Conservation (phyloP, 179 eudicot genomes). For the Silene coronaria region DNA sequence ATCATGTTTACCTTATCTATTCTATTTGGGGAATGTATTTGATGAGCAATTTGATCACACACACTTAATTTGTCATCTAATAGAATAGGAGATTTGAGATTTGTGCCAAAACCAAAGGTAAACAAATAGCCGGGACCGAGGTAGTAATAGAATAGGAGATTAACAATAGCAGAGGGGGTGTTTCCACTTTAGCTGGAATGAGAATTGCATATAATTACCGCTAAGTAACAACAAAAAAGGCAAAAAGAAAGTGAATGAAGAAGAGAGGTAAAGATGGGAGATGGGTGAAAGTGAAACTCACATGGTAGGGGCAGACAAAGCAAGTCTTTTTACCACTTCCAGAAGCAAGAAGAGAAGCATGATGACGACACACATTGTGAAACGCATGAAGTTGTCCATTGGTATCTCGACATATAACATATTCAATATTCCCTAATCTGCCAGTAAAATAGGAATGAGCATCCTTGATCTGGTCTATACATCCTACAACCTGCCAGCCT, state of each 20-base stretch:
- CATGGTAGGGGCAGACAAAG: constrained; percentile 96
- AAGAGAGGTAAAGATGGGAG: not conserved
- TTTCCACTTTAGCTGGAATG: too few species aligned
- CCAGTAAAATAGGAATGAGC: constrained; percentile 72
- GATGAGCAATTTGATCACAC: too few species aligned
- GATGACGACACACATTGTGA: constrained; percentile 98
- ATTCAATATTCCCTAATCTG: constrained; percentile 87
- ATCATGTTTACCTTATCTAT: too few species aligned
- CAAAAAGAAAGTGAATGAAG: not conserved
- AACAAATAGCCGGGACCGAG: too few species aligned
- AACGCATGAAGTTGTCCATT: constrained; percentile 57
- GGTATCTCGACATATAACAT: constrained; percentile 73
- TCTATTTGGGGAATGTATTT: too few species aligned
- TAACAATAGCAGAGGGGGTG: too few species aligned
- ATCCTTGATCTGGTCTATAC: constrained; percentile 58
- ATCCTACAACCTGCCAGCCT: constrained; percentile 95
- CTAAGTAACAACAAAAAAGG: too few species aligned
- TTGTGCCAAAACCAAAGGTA: too few species aligned
- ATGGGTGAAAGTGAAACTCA: constrained; percentile 39
- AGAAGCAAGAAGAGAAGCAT: constrained; percentile 75
- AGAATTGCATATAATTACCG: too few species aligned
- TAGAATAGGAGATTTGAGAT: too few species aligned
- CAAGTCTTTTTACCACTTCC: constrained; percentile 75
- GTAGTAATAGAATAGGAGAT: too few species aligned
- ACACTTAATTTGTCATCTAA: too few species aligned